A percentile compares a stretch with the other conserved stretches of the same genome.
Evolutionary conservation across 371 early-diverging fungal species (phyloP).

Genomic region (Mucor lusitanicus): DNA sequence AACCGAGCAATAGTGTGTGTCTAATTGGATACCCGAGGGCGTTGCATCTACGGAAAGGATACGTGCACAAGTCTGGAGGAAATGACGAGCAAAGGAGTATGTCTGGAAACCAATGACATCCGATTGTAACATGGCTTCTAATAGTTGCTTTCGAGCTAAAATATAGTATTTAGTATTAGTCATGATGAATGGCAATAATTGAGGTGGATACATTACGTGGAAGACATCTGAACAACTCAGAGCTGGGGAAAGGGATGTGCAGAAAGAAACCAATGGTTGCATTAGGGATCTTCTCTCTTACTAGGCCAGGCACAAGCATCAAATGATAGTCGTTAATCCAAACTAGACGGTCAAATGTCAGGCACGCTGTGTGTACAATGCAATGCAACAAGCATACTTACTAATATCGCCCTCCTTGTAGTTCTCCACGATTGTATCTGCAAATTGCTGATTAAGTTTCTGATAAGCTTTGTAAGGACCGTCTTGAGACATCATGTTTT

Average conservation of each 20-base stretch:
- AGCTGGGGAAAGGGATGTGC: constrained; percentile 95
- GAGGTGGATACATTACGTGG: constrained; percentile 54
- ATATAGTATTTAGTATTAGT: neutral
- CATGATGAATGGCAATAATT: neutral
- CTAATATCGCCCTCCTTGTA: constrained; percentile 85
- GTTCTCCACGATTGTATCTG: constrained; percentile 68
- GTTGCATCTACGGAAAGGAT: constrained; percentile 83
- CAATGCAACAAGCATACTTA: constrained; percentile 40
- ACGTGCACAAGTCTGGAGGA: constrained; percentile 84
- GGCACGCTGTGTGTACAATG: neutral
- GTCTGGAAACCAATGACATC: constrained; percentile 91
- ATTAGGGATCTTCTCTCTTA: constrained; percentile 73
- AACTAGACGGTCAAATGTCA: constrained; percentile 48
- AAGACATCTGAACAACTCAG: constrained; percentile 88
- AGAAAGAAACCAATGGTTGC: constrained; percentile 95
- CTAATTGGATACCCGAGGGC: constrained; percentile 80
- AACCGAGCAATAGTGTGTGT: constrained; percentile 79
- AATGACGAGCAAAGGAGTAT: constrained; percentile 93
- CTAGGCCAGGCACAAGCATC: constrained; percentile 89
- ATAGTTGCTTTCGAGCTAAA: constrained; percentile 72
- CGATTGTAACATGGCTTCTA: constrained; percentile 85
- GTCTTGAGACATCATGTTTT: constrained; percentile 58
- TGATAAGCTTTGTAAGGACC: constrained; percentile 83
- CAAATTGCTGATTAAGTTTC: constrained; percentile 81
- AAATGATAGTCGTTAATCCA: constrained; percentile 99